Evolutionary conservation across 768 basidiomycete species (phyloP), one percentile per base, ranked within the genome.

Genomic region (Pleurotus pulmonarius): DNA sequence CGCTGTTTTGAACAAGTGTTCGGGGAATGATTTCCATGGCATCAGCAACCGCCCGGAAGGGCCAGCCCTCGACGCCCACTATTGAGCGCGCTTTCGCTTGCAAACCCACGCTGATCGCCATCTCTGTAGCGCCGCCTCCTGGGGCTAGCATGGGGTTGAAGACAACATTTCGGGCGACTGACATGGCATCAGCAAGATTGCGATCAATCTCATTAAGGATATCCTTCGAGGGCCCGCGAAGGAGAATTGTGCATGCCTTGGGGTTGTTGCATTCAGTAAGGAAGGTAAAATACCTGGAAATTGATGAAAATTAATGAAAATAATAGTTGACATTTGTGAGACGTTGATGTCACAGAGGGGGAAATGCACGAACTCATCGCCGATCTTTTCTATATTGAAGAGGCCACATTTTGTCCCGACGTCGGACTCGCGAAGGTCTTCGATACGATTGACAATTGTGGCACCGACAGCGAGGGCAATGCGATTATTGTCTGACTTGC

Each of bases 401-500:
- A 96, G 77, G 1, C 97, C 97, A 67, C 97, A 99, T 54, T 86
- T 75, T 1, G 92, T 95, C 15, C 97, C 97, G 46, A 99, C 81
- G 65, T 98, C 97, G 1, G 84, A 72, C 63, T 96, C 96, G 18
- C 94, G 84, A 37, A 99, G 78, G 69, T 98, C 96, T 67, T 99
- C 97, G 18, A 94, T 80, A 13, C 95, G 86, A 74, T 98, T 98
- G 59, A 99, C 92, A 71, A 99, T 98, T 26, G 94, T 98, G 1
- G 92, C 96, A 20, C 94, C 94, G 39, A 92, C 87, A 0, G 94
- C 95, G 22, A 97, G 87, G 0, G 97, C 97, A 61, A 98, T 92
- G 45, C 97, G 91, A 73, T 98, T 99, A 78, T 98, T 98, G 71
- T 99, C 97, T 3, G 94, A 94, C 72, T 98, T 99, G 67, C 97